phyloP scores from a whole-genome alignment of 345 rosid genomes.

The Balakata baccata region DNA sequence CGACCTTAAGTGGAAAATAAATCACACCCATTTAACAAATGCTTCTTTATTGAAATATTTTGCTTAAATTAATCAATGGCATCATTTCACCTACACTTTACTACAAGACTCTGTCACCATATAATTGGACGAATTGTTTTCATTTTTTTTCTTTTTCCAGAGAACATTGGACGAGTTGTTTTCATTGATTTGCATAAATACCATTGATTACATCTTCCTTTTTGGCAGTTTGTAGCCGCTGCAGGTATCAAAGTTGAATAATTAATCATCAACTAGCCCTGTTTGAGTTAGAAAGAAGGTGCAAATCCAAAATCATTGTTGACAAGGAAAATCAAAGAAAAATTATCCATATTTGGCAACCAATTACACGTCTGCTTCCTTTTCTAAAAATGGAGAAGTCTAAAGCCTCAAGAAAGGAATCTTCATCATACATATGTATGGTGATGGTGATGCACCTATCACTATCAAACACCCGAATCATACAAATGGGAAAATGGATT shows the following conservation, averaged over 20 bases:
- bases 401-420: not conserved
- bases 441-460: not conserved
- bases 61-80: conserved; percentile 16
- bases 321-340: not conserved
- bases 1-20: not conserved
- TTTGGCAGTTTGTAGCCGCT: conserved; percentile 36
- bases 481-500: conserved; percentile 23
- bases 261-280: conserved; percentile 17
- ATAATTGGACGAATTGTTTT: too few relatives aligned
- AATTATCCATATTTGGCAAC: not conserved
- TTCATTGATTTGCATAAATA: conserved; percentile 16
- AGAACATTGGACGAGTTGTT: conserved; percentile 20
- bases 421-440: not conserved
- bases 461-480: conserved; percentile 18
- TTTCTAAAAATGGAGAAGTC: not conserved
- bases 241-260: conserved; percentile 4
- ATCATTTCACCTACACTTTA: conserved; percentile 19
- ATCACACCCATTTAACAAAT: conserved; percentile 8
- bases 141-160: too few relatives aligned
- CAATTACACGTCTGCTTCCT: conserved; percentile 10
- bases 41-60: not conserved
- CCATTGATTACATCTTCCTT: too few relatives aligned
- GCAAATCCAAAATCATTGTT: conserved; percentile 1
- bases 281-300: not conserved
- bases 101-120: conserved; percentile 9